Conservation (phyloP, 2,329 filamentous ascomycete genomes). For the Hypoxylon sp. region DNA sequence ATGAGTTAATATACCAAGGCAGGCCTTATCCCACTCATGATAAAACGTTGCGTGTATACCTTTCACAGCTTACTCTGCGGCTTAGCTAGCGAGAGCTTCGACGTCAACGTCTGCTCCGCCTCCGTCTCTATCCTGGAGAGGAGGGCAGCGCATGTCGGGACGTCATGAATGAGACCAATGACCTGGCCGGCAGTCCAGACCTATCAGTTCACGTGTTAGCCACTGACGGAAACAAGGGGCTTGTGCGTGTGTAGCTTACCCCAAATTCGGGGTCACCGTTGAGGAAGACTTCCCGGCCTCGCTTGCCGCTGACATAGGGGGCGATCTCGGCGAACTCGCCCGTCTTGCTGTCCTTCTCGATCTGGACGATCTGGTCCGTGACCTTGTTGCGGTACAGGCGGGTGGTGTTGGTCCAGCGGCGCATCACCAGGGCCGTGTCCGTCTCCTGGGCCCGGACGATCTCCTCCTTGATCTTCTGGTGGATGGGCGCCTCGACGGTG, state of each 20-base stretch:
- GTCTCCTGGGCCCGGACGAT: constrained; percentile 91
- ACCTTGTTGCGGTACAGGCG: constrained; percentile 92
- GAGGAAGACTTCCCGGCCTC: constrained; percentile 88
- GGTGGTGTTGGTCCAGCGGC: constrained; percentile 92
- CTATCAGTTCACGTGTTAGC: constrained; percentile 52
- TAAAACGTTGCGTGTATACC: constrained; percentile 19
- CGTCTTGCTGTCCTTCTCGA: constrained; percentile 82
- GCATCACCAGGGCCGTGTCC: constrained; percentile 86
- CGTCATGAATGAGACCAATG: constrained; percentile 86
- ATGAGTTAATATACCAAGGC: background rate
- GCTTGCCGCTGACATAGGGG: constrained; percentile 86
- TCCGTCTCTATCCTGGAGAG: constrained; percentile 79
- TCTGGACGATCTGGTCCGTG: constrained; percentile 77
- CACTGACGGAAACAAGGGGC: background rate
- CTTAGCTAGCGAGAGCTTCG: constrained; percentile 63
- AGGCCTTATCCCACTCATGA: background rate
- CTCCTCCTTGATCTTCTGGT: constrained; percentile 89
- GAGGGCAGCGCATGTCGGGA: constrained; percentile 76
- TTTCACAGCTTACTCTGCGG: constrained; percentile 66
- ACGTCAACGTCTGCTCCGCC: constrained; percentile 70
- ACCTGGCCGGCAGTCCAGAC: constrained; percentile 98
- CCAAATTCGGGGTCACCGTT: constrained; percentile 92
- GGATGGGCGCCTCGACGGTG: constrained; percentile 91
- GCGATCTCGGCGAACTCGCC: constrained; percentile 92
- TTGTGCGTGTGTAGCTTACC: constrained; percentile 60